Conservation (phyloP, 345 rosid species). For the Salix suchowensis region DNA sequence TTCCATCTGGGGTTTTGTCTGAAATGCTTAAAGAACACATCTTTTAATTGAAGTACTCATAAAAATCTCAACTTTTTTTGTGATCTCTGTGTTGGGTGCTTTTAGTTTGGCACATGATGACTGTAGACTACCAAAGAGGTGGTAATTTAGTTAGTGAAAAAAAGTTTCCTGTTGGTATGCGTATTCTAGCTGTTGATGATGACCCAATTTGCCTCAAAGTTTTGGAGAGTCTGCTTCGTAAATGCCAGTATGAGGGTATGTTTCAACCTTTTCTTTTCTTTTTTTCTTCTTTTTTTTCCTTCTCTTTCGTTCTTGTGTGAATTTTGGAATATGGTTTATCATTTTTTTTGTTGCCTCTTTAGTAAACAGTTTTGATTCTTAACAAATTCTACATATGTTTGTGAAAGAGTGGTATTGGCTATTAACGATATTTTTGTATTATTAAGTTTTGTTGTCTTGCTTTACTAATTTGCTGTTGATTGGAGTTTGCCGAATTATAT, state of each 20-base stretch:
- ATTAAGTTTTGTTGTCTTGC: neutral
- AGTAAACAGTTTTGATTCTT: neutral
- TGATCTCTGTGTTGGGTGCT: constrained; percentile 11
- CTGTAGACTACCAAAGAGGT: constrained; percentile 30
- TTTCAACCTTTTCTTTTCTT: neutral
- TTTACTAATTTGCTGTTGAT: neutral
- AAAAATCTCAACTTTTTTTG: constrained; percentile 7
- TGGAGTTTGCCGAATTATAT: neutral
- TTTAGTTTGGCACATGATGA: constrained; percentile 20
- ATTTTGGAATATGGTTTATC: neutral
- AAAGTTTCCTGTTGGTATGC: constrained; percentile 54
- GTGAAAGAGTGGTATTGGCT: neutral
- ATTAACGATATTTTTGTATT: neutral
- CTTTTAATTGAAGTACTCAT: neutral
- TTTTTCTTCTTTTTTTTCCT: neutral
- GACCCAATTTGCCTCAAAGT: constrained; percentile 59
- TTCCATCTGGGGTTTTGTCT: constrained; percentile 25
- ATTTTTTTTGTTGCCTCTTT: neutral
- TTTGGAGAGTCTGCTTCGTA: constrained; percentile 47
- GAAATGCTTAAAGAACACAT: neutral
- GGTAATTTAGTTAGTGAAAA: constrained; percentile 23
- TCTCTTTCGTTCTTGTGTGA: neutral
- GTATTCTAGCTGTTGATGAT: constrained; percentile 68
- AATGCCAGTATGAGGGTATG: constrained; percentile 66
- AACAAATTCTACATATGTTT: neutral